Evolutionary conservation across 1,284 basidiomycete genomes (phyloP).

Genomic region (Papiliotrema laurentii): DNA sequence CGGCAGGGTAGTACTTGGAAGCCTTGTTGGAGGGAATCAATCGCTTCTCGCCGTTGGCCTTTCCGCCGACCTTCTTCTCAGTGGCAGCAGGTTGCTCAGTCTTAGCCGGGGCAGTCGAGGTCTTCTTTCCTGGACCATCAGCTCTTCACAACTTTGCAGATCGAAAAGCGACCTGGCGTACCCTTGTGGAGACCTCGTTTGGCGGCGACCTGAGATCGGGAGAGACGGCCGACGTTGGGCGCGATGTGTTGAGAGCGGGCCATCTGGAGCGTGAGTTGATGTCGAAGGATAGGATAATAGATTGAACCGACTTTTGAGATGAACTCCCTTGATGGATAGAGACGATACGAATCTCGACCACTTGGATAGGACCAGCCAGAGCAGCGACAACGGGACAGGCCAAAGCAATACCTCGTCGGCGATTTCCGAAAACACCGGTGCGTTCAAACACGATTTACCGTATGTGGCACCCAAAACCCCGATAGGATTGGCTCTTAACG

Average conservation of each 20-base stretch:
- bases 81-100: conserved; percentile 54
- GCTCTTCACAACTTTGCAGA: neutral
- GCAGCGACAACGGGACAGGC: too few species aligned
- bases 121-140: conserved; percentile 61
- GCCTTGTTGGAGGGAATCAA: conserved; percentile 78
- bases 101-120: conserved; percentile 61
- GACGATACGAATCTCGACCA: too few species aligned
- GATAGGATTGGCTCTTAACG: too few species aligned
- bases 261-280: conserved; percentile 59
- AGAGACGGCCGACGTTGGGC: conserved; percentile 77
- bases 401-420: too few species aligned
- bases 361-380: too few species aligned
- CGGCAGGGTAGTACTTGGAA: conserved; percentile 93
- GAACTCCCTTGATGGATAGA: conserved; percentile 7
- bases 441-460: too few species aligned
- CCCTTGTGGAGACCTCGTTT: conserved; percentile 66
- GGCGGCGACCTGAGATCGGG: conserved; percentile 72
- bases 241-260: conserved; percentile 85
- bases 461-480: too few species aligned
- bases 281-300: neutral
- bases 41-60: conserved; percentile 88
- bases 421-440: too few species aligned
- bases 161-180: conserved; percentile 19
- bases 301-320: neutral
- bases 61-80: conserved; percentile 82